Evolutionary conservation across 768 basidiomycete species (phyloP).

Genomic region (Suillus subaureus): DNA sequence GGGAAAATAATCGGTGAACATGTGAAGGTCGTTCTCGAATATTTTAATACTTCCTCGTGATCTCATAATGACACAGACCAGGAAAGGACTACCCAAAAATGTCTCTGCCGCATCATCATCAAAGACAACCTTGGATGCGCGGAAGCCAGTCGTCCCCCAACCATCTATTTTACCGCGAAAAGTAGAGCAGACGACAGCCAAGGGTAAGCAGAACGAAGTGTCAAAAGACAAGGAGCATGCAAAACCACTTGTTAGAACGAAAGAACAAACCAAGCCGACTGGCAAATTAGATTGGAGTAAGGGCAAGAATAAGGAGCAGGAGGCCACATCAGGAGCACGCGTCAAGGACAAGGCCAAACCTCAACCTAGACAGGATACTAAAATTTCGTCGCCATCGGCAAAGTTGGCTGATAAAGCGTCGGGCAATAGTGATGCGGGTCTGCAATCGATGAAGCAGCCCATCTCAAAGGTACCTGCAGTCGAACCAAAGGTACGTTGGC

Average conservation of each 20-base stretch:
- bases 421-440: not conserved
- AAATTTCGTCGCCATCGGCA: not conserved
- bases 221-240: conserved; percentile 25
- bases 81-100: not conserved
- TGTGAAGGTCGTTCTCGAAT: conserved; percentile 44
- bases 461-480: conserved; percentile 3
- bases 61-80: not conserved
- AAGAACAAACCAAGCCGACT: conserved; percentile 35
- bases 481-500: conserved; percentile 10
- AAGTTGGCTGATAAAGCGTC: not conserved
- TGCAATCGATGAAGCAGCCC: not conserved
- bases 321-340: not conserved
- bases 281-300: conserved; percentile 69
- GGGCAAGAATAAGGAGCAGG: conserved; percentile 48
- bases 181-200: conserved; percentile 17
- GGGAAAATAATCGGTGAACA: conserved; percentile 51
- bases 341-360: not conserved
- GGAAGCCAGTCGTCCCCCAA: conserved; percentile 15
- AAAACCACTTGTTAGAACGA: conserved; percentile 20
- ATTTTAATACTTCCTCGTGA: not conserved
- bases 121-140: conserved; percentile 43
- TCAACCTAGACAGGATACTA: not conserved
- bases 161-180: conserved; percentile 8
- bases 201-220: conserved; percentile 30
- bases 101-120: conserved; percentile 39